A percentile compares a stretch with the other conserved stretches of the same genome.
These are phyloP conservation scores for Curvularia sp. DNA, from an alignment of 2,329 filamentous ascomycete genomes.

Conservation along the genomic window DNA sequence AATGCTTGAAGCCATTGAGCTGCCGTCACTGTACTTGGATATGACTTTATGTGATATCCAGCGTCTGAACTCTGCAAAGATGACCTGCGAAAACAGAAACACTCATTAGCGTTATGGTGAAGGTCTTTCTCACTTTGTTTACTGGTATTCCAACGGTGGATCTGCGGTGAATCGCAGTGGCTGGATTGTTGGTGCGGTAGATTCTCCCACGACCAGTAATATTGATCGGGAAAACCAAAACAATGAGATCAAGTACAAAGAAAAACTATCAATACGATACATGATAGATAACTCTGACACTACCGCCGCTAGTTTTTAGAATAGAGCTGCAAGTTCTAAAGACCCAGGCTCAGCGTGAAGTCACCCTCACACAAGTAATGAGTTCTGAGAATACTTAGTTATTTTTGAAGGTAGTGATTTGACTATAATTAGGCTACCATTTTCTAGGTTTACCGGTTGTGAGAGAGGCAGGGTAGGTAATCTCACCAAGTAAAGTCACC, in stretches of 20 bases:
- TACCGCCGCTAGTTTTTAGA: no score
- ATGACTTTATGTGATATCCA: neutral
- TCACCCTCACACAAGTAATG: no score
- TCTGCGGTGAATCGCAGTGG: neutral
- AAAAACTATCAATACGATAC: no score
- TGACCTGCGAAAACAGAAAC: neutral
- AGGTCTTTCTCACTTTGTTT: constrained; percentile 4
- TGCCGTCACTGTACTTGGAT: neutral
- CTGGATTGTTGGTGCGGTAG: neutral
- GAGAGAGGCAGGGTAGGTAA: neutral
- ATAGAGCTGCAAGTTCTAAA: no score
- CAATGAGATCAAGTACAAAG: no score
- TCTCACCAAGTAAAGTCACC: constrained; percentile 3
- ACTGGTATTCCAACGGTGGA: no score
- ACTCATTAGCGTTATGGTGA: neutral
- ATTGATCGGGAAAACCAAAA: neutral
- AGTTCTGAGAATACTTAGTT: no score
- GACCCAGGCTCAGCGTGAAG: no score
- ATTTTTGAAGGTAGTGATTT: no score
- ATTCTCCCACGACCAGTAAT: constrained; percentile 1
- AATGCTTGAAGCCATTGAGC: neutral
- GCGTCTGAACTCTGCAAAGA: neutral
- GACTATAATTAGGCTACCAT: no score
- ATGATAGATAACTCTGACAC: no score
- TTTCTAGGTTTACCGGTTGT: no score